Evolutionary conservation across 768 basidiomycete species (phyloP), one percentile per base, ranked within the genome.

Genomic region (Galerina sulciceps): DNA sequence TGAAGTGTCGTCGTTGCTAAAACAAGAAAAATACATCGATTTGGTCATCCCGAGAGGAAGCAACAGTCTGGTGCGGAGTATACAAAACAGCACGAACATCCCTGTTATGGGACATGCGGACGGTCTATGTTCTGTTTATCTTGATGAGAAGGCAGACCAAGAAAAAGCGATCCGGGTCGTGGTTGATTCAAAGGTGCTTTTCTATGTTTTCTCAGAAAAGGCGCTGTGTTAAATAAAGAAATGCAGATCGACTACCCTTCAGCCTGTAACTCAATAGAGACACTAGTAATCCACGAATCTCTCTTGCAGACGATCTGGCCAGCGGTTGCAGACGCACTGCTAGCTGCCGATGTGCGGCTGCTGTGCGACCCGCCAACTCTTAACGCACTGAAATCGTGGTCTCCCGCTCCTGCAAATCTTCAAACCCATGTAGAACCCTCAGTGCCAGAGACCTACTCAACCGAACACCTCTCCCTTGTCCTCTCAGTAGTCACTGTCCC

Each of bases 41-140:
- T 81, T 99, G 18, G 96, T 99, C 53, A 98, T 99, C 70, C 97
- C 97, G 1, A 81, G 97, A 53, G 97, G 97, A 6, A 95, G 96
- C 68, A 96, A 96, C 65, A 84, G 82, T 61, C 86, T 99, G 11
- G 97, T 99, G 23, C 81, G 78, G 65, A 90, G 79, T 71, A 97
- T 99, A 58, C 94, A 99, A 71, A 90, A 91, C 57, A 85, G 79
- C 62, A 97, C 96, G 0, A 82, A 90, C 58, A 99, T 99, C 59
- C 90, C 97, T 2, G 97, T 99, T 43, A 98, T 99, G 95, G 97
- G 97, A 1, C 97, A 99, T 69, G 96, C 97, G 6, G 97, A 99
- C 73, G 97, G 97, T 1, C 76, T 99, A 9, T 99, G 97, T 72
- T 85, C 87, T 17, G 86, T 97, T 5, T 99, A 89, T 71, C 75